Evolutionary conservation across 106 monocot genomes (phyloP), one percentile per base, ranked within the genome.

Genomic region (Dendrobium catenatum): DNA sequence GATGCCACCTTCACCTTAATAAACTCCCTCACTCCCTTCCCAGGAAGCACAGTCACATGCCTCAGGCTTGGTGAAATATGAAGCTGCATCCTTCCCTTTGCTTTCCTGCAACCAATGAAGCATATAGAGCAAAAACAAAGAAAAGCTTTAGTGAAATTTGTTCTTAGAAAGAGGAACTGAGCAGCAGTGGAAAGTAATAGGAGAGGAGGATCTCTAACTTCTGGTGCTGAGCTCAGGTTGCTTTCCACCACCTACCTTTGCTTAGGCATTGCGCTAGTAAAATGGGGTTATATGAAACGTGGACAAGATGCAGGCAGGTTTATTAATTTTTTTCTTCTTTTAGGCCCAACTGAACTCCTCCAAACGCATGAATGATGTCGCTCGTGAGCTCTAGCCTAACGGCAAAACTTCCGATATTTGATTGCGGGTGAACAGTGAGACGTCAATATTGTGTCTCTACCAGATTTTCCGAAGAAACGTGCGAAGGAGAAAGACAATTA

Each of bases 1-100:
- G 91, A 81, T 20, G 87, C 72, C 27, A 87, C 79, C 83, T 85
- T 91, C 68, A 86, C 85, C 83, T 88, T 85, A 66, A 91, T 84
- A 81, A 89, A 91, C 3, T 94, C 94, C 81, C 89, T 89, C 72
- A 94, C 80, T 17, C 89, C 91, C 78, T 88, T 89, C 72, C 83
- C 81, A 10, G 89, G 88, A 5, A 91, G 79, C 59, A 89, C 86
- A 11, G 88, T 91, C 13, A 91, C 83, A 13, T 89, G 88, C 78
- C 92, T 80, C 78, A 86, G 51, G 80, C 88, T 85, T 6, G 88
- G 87, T 59, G 87, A 89, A 68, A 88, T 84, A 58, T 86, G 87
- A 40, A 86, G 83, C 84, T 89, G 86, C 87, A 89, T 89, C 76
- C 41, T 74, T 33, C 31, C 9, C 70, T 33, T 70, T 31, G 19